Evolutionary conservation across 768 basidiomycete species (phyloP), one percentile per base, ranked within the genome.

Genomic region (Glaciozyma antarctica): DNA sequence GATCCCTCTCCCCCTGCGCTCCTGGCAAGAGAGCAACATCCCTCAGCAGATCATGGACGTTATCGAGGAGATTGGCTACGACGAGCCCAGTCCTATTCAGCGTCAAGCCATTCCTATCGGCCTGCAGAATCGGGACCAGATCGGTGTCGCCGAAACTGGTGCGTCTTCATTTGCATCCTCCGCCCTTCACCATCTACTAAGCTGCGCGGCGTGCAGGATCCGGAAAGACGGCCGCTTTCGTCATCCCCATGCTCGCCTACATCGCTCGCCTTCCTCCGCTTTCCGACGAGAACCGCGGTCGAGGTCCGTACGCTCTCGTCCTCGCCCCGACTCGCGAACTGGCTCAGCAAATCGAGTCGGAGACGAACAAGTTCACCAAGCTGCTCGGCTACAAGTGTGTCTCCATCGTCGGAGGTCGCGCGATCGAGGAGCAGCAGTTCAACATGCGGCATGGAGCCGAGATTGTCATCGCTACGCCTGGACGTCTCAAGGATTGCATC

Each of bases 41-140:
- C 93, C 92, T 13, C 77, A 81, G 66, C 69, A 80, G 17, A 86
- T 99, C 54, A 78, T 94, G 53, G 86, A 85, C 54, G 85, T 90
- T 63, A 89, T 99, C 60, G 91, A 88, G 38, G 80, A 82, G 73
- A 87, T 98, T 77, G 95, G 95, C 0, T 99, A 99, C 80, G 92
- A 90, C 73, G 94, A 98, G 66, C 95, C 95, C 1, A 90, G 88
- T 44, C 85, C 95, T 9, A 99, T 99, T 75, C 95, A 99, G 77
- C 82, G 95, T 45, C 95, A 98, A 76, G 95, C 95, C 12, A 99
- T 99, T 67, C 95, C 95, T n/a, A 97, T 99, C 65, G 95, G 95
- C 54, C 77, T 98, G 68, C 90, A 93, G 75, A 92, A 93, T 74
- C 83, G 95, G 58, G 95, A 99, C 77, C 85, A 98, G 69, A 97